Evolutionary conservation across 1,139 yeast genomes (phyloP), one percentile per base, ranked within the genome.

Genomic region (Wickerhamomyces sp.): DNA sequence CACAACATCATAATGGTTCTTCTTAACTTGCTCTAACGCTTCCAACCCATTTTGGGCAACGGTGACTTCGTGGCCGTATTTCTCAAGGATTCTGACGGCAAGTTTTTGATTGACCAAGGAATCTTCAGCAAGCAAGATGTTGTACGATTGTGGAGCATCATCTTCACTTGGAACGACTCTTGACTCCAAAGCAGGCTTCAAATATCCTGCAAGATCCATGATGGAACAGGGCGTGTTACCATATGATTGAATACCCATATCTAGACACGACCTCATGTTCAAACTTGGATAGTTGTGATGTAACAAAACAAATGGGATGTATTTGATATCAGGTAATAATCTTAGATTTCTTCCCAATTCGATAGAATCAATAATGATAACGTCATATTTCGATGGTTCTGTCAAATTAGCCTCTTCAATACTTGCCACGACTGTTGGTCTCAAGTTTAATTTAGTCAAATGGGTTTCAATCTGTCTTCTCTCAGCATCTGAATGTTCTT

Each of bases 181-280:
- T 15, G 86, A 76, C 54, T 86, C 95, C 38, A 86, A 62, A 0
- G 95, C 95, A 2, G 95, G 94, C 33, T 86, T 75, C 46, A 86
- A 68, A 14, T 87, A 86, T 41, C 86, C 81, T 3, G 91, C 93
- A 47, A 86, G 68, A 55, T 86, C 95, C 31, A 82, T 76, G 5
- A 80, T 77, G 0, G 89, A 74, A 52, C 94, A 84, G 25, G 95
- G 95, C 1, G 93, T 83, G 52, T 84, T 86, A 37, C 95, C 95
- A 54, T 84, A 85, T 0, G 93, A 81, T 6, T 91, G 81, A 39
- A 86, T 85, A 51, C 95, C 95, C 49, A 86, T 66, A 55, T 86
- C 95, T 36, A 86, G 70, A 58, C 95, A 86, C 18, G 77, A 68
- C 55, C 88, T 76, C 78, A 86, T 78, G 54, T 83, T 84, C 51